A percentile compares a stretch with the other conserved stretches of the same genome.
phyloP scores from a whole-genome alignment of 495 filamentous ascomycete species.

The Astrothelium subdiscretum region DNA sequence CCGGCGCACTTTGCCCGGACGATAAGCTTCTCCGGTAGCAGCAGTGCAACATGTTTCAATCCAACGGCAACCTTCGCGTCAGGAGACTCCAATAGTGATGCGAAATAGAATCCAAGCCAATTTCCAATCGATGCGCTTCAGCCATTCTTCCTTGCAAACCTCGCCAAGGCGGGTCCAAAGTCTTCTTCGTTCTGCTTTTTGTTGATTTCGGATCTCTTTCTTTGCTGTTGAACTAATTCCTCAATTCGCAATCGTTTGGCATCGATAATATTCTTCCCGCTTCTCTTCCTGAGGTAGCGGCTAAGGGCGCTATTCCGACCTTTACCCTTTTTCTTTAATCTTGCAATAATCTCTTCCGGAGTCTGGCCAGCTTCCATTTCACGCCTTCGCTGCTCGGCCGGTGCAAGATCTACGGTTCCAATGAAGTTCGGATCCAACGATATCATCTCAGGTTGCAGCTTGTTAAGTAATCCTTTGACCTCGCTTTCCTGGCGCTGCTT shows the following conservation, averaged over 20 bases:
- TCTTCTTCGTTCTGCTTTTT: conserved; percentile 49
- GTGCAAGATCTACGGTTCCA: conserved; percentile 69
- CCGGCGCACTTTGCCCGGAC: too few relatives aligned
- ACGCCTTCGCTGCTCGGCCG: conserved; percentile 56
- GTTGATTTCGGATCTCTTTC: conserved; percentile 49
- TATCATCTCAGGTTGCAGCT: conserved; percentile 95
- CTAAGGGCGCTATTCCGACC: conserved; percentile 87
- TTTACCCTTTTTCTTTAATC: conserved; percentile 59
- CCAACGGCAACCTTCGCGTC: too few relatives aligned
- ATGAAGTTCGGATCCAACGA: conserved; percentile 82
- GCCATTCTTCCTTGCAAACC: conserved; percentile 51
- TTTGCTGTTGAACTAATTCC: conserved; percentile 52
- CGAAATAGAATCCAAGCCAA: background rate
- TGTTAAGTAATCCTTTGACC: conserved; percentile 77
- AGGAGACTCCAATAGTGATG: background rate
- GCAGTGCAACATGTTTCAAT: too few relatives aligned
- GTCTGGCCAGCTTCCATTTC: conserved; percentile 30
- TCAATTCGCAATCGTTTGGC: conserved; percentile 63
- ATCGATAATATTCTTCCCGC: conserved; percentile 82
- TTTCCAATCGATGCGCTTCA: conserved; percentile 4
- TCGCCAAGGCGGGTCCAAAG: conserved; percentile 57
- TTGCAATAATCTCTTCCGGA: conserved; percentile 57
- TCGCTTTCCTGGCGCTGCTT: conserved; percentile 92
- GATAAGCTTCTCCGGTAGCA: too few relatives aligned
- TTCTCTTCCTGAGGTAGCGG: conserved; percentile 82